Base-by-base conservation (phyloP, 192 early-diverging fungal species). In the Mortierella antarctica region DNA sequence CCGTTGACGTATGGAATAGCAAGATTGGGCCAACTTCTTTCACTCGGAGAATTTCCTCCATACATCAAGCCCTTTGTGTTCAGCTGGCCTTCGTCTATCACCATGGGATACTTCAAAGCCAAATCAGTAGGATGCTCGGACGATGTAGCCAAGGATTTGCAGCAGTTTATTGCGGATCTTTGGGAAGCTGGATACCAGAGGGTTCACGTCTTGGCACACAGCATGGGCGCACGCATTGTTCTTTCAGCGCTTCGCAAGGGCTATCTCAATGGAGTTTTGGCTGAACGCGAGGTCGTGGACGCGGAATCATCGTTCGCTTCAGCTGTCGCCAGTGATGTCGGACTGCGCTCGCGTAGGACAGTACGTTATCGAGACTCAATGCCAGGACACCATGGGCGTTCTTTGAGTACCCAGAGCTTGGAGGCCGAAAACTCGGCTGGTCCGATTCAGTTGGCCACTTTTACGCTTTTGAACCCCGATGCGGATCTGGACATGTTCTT, bases 1-100 rank as follows among this genome's bases (percentile, higher is more conserved):
- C 47, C 83, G 6, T 57, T 79, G 12, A 80, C 68, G 40, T 84
- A 75, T 59, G 83, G 76, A 6, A 72, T 75, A 21, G 83, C 55
- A 44, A 67, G 76, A 48, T 55, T 84, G 4, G 83, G 83, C 20
- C 83, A 84, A 56, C 58, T 84, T 48, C 60, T 84, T 40, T 65
- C 83, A 1, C 41, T 84, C 0, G 83, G 71, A 11, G 83, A 84
- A 23, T 75, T 84, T 31, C 83, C 83, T 0, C 58, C 68, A 12
- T 84, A 84, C 21, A 80, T 84, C 55, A 84, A 84, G 20, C 83
- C 83, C 11, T 84, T 84, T 51, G 72, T 84, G 2, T 84, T 84
- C 42, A 75, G 64, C n/a, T 79, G 76, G 66, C 64, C 83, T 2
- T 71, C 76, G 4, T 69, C 83, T 5, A 74, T 65, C 7, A 74